These are phyloP conservation scores for Acanthamoeba divionensis DNA, from an alignment of 208 protist species.

Conservation along the genomic window DNA sequence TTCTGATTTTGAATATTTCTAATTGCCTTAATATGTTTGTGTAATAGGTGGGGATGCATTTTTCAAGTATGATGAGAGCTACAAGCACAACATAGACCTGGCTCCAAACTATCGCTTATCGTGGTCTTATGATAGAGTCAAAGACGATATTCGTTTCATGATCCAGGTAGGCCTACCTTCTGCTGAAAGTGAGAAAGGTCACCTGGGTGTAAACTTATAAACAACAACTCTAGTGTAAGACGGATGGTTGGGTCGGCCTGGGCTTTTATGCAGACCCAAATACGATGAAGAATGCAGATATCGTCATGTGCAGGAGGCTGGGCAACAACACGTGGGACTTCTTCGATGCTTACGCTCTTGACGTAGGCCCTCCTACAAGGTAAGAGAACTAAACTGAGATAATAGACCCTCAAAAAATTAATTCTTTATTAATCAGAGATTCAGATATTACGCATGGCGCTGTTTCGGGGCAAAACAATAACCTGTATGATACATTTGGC, in stretches of 20 bases:
- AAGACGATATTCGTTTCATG: conserved; percentile 22
- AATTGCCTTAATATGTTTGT: no score
- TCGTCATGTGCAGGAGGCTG: not conserved
- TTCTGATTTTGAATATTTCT: no score
- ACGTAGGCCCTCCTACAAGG: not conserved
- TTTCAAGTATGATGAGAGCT: not conserved
- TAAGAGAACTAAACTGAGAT: not conserved
- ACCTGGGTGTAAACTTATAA: no score
- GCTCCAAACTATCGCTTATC: conserved; percentile 5
- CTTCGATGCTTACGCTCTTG: conserved; percentile 39
- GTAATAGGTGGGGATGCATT: conserved; percentile 2
- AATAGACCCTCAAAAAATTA: no score
- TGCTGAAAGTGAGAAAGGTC: no score
- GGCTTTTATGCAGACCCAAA: not conserved
- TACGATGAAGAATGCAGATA: conserved; percentile 43
- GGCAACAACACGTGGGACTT: conserved; percentile 28
- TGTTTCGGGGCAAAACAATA: not conserved
- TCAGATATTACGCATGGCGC: no score
- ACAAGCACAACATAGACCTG: not conserved
- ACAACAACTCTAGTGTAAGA: conserved; percentile 13
- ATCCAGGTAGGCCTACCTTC: not conserved
- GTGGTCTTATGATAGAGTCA: not conserved
- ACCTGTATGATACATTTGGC: conserved; percentile 1
- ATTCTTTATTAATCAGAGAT: no score
- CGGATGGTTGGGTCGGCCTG: conserved; percentile 16